Base-by-base conservation (phyloP, 768 basidiomycete species). In the Epithele typhae region DNA sequence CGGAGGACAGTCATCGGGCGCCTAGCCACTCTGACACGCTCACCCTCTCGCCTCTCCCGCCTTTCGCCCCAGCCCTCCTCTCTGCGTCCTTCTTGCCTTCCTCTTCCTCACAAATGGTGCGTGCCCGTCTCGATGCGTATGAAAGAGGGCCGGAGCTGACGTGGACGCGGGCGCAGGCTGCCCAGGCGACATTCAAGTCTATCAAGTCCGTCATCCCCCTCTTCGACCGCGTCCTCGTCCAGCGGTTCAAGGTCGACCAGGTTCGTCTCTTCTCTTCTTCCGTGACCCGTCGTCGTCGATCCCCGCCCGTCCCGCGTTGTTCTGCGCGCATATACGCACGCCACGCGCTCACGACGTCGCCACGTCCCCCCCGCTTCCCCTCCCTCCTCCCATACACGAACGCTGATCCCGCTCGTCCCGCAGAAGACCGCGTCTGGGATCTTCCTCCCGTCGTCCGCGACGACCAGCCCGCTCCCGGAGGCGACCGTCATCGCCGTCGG, bases 401-500 rank as follows among this genome's bases (percentile, higher is more conserved):
- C n/a, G n/a, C n/a, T n/a, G n/a, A n/a, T n/a, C n/a, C 8, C 14
- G 27, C 27, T 30, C 14, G 7, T 7, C 27, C 8, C 27, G 27
- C 57, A 97, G 94, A 96, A 98, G 94, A 99, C 95, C n/a, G 87
- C 96, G 3, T 70, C 87, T 19, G 96, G 96, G 27, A 84, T 99
- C 64, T 93, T 93, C 80, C 77, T 99, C 37, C 96, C 96, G n/a
- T 79, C 87, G 0, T 91, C 92, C 1, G 82, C 88, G 5, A 92
- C 90, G 22, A 78, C 66, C 55, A 81, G 67, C 57, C 93, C 93
- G 19, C 78, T 97, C n/a, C 93, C 95, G 2, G 95, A 98, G 70
- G 95, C 92, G 5, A 95, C 92, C 24, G 95, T 96, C 61, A 86
- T 97, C 64, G 90, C 96, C 22, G 86, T 90, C 39, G 95, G 95